A percentile compares a stretch with the other conserved stretches of the same genome.
Evolutionary conservation across 257 asterid genomes (phyloP).

Genomic region (Dorcoceras hygrometricum): DNA sequence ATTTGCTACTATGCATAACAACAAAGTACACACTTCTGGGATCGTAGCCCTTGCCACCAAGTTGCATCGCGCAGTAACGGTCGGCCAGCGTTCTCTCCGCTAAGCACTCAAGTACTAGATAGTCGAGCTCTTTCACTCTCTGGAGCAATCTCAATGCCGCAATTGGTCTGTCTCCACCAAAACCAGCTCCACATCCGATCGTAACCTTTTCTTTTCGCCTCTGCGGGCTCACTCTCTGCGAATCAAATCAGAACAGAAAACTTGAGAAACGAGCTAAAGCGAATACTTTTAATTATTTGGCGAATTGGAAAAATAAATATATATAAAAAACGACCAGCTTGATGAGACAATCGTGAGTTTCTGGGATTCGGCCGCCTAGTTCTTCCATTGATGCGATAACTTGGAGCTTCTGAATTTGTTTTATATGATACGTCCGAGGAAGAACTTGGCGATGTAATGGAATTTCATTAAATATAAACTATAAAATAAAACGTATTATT

Average conservation of each 20-base stretch:
- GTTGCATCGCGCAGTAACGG: slow-evolving; percentile 54
- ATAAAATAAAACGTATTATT: no score
- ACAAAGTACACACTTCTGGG: slow-evolving; percentile 68
- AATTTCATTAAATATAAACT: no score
- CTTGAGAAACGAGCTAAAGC: neutral
- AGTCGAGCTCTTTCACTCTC: slow-evolving; percentile 72
- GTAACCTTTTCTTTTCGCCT: slow-evolving; percentile 73
- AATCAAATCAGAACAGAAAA: slow-evolving; percentile 9
- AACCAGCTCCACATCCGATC: slow-evolving; percentile 98
- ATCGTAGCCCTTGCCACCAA: slow-evolving; percentile 84
- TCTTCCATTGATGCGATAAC: slow-evolving; percentile 38
- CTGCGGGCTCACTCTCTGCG: slow-evolving; percentile 64
- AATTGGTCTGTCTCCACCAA: slow-evolving; percentile 86
- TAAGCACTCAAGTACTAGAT: slow-evolving; percentile 88
- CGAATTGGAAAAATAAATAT: neutral
- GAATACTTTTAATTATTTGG: neutral
- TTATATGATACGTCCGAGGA: no score
- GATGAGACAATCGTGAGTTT: slow-evolving; percentile 51
- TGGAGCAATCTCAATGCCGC: slow-evolving; percentile 88
- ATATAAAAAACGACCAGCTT: slow-evolving; percentile 48
- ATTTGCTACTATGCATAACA: slow-evolving; percentile 10
- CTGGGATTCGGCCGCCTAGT: slow-evolving; percentile 29
- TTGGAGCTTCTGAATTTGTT: no score
- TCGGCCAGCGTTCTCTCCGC: slow-evolving; percentile 99
- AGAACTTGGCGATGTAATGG: no score